These are phyloP conservation scores for Excoecaria cochinchinensis DNA, from an alignment of 345 rosid species.

Conservation along the genomic window DNA sequence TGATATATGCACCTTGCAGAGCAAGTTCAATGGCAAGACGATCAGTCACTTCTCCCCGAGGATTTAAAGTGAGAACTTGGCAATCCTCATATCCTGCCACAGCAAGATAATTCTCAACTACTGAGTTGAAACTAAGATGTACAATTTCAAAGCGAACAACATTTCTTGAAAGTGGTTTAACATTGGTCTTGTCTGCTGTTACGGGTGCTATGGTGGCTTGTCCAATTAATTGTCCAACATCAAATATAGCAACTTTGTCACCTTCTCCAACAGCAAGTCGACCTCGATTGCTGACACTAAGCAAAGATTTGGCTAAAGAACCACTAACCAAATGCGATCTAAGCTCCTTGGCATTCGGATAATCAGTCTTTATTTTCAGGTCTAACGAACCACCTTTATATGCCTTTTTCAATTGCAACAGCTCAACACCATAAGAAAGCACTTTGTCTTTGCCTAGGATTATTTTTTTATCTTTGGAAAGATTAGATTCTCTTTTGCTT, in stretches of 20 bases:
- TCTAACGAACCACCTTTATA: constrained; percentile 97
- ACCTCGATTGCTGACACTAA: constrained; percentile 87
- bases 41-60: constrained; percentile 94
- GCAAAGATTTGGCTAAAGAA: constrained; percentile 89
- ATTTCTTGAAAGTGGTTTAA: constrained; percentile 95
- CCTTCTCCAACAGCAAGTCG: constrained; percentile 99
- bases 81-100: constrained; percentile 98
- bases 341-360: constrained; percentile 90
- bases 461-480: constrained; percentile 67
- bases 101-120: constrained; percentile 89
- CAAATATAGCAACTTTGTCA: constrained; percentile 96
- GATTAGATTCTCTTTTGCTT: constrained; percentile 67
- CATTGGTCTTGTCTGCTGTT: constrained; percentile 91
- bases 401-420: constrained; percentile 91
- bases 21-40: constrained; percentile 98
- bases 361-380: constrained; percentile 94
- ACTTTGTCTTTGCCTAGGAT: constrained; percentile 72
- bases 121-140: constrained; percentile 74
- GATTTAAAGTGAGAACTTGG: constrained; percentile 85
- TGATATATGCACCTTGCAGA: constrained; percentile 87
- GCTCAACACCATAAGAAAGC: constrained; percentile 72
- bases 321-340: constrained; percentile 82
- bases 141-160: constrained; percentile 95
- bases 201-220: constrained; percentile 88
- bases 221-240: constrained; percentile 88